phyloP scores from a whole-genome alignment of 2,329 filamentous ascomycete genomes.

The Stromatinia cepivora region DNA sequence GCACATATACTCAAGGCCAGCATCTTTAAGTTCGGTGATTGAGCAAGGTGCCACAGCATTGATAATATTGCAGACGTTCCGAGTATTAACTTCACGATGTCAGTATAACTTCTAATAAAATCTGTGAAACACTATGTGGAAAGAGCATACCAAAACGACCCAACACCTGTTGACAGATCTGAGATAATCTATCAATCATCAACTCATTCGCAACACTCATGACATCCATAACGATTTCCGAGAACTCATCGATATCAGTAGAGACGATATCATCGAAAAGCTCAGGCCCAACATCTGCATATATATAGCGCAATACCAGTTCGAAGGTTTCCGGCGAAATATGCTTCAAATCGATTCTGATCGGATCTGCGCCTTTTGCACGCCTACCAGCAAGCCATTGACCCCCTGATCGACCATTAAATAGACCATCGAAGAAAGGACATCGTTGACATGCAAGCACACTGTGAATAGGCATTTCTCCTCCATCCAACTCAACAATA shows the following conservation, averaged over 20 bases:
- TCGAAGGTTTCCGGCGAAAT: slow-evolving; percentile 71
- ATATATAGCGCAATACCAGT: slow-evolving; percentile 78
- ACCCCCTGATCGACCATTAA: slow-evolving; percentile 82
- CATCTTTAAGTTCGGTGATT: slow-evolving; percentile 82
- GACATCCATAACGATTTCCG: slow-evolving; percentile 87
- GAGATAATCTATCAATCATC: slow-evolving; percentile 88
- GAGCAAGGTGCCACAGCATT: slow-evolving; percentile 85
- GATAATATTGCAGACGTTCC: slow-evolving; percentile 82
- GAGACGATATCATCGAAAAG: slow-evolving; percentile 77
- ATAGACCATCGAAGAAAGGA: slow-evolving; percentile 89
- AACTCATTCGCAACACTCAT: slow-evolving; percentile 89
- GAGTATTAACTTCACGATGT: slow-evolving; percentile 61
- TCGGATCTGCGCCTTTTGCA: slow-evolving; percentile 49
- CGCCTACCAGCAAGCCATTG: slow-evolving; percentile 77
- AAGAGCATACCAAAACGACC: slow-evolving; percentile 66
- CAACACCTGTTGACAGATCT: slow-evolving; percentile 83
- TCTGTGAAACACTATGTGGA: background rate
- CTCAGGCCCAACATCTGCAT: slow-evolving; percentile 76
- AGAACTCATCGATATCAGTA: slow-evolving; percentile 75
- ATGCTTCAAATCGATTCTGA: slow-evolving; percentile 81
- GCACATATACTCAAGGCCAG: slow-evolving; percentile 86
- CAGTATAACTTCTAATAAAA: slow-evolving; percentile 25
- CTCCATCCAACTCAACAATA: slow-evolving; percentile 73
- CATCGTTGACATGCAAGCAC: slow-evolving; percentile 78
- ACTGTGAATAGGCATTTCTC: slow-evolving; percentile 74